Evolutionary conservation across 768 basidiomycete species (phyloP).

Genomic region (Leccinum ochraceum): DNA sequence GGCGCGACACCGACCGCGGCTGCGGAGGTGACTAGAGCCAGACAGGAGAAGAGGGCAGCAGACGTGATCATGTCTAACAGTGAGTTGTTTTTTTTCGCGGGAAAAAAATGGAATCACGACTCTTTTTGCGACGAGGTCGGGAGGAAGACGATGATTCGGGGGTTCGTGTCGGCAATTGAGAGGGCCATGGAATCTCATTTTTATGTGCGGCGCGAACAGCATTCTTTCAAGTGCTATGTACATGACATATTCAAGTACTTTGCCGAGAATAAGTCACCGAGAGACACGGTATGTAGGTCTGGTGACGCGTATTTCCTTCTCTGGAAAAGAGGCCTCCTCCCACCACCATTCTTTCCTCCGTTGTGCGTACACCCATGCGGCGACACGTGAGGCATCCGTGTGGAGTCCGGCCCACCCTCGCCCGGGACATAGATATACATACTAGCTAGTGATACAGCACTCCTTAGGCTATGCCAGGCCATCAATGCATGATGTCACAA

Average conservation of each 20-base stretch:
- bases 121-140: too few relatives aligned
- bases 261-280: neutral
- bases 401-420: neutral
- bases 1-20: conserved; percentile 30
- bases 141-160: neutral
- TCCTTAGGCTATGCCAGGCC: too few relatives aligned
- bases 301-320: neutral
- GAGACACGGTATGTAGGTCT: neutral
- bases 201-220: neutral
- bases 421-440: neutral
- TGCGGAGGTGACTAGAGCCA: conserved; percentile 14
- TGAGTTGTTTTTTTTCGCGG: neutral
- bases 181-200: neutral
- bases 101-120: conserved; percentile 3
- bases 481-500: too few relatives aligned
- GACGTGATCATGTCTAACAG: conserved; percentile 2
- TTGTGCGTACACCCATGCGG: neutral
- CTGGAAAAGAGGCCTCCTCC: neutral
- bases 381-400: neutral
- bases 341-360: neutral
- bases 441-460: neutral
- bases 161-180: neutral
- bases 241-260: neutral
- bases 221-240: neutral
- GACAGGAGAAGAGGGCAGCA: neutral